Evolutionary conservation across 495 filamentous ascomycete genomes (phyloP).

Genomic region (Achaetomiella virescens): DNA sequence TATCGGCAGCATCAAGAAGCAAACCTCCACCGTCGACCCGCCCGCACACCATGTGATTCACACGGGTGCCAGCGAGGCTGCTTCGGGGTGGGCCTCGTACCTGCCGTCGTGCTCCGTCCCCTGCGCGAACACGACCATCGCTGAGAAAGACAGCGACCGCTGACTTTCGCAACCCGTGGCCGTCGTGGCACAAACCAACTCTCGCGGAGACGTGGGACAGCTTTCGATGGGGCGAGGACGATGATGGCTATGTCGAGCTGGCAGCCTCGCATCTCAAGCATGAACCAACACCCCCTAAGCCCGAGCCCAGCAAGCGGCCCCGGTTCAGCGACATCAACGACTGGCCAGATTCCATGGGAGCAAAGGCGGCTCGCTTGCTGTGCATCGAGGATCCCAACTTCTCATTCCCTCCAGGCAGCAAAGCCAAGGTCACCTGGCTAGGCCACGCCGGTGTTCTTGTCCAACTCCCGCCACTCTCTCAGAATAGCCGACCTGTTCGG

Average conservation of each 20-base stretch:
- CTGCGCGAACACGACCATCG: background rate
- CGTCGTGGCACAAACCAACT: constrained; percentile 36
- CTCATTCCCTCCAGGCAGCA: constrained; percentile 8
- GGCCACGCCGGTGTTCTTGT: constrained; percentile 48
- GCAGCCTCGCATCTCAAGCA: constrained; percentile 17
- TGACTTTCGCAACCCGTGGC: constrained; percentile 52
- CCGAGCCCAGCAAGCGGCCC: background rate
- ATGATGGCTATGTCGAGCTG: constrained; percentile 17
- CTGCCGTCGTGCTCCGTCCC: constrained; percentile 7
- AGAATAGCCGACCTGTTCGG: constrained; percentile 17
- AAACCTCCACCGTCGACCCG: background rate
- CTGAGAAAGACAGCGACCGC: background rate
- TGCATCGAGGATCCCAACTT: constrained; percentile 24
- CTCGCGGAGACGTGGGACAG: constrained; percentile 22
- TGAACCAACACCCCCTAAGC: background rate
- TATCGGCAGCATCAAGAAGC: background rate
- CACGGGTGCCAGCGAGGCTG: background rate
- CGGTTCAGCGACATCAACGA: constrained; percentile 12
- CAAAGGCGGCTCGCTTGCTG: constrained; percentile 20
- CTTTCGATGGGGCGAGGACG: constrained; percentile 23
- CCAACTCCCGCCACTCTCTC: constrained; percentile 26
- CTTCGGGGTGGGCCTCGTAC: constrained; percentile 13
- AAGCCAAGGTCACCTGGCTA: constrained; percentile 44
- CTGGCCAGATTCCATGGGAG: constrained; percentile 16
- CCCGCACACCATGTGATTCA: constrained; percentile 11